These are phyloP conservation scores for Apophysomyces elegans DNA, from an alignment of 371 early-diverging fungal species.

Conservation along the genomic window DNA sequence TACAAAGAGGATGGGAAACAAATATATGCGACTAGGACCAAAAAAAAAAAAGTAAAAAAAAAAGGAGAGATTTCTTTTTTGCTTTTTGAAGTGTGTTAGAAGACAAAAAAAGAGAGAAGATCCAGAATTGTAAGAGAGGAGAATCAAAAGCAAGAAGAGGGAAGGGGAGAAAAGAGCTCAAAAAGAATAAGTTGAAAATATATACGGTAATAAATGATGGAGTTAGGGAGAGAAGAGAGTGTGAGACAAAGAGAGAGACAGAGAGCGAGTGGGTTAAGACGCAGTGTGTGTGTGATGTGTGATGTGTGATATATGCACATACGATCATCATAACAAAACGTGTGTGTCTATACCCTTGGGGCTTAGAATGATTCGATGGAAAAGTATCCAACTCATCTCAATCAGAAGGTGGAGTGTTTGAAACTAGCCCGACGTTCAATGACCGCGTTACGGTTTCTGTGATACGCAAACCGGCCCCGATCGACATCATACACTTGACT, in stretches of 20 bases:
- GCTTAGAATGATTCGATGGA: slow-evolving; percentile 7
- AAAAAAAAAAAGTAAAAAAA: not conserved
- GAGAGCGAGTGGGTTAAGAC: slow-evolving; percentile 2
- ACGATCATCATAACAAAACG: no score
- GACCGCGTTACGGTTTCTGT: slow-evolving; percentile 7
- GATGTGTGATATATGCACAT: no score
- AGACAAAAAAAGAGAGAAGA: slow-evolving; percentile 1
- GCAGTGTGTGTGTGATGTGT: no score
- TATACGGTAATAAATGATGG: not conserved
- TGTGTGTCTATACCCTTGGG: not conserved
- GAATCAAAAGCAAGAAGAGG: not conserved
- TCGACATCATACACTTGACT: slow-evolving; percentile 5
- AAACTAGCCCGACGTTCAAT: slow-evolving; percentile 1
- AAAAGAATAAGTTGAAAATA: not conserved
- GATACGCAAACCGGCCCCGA: slow-evolving; percentile 4
- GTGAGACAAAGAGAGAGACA: slow-evolving; percentile 3
- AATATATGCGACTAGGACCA: slow-evolving; percentile 5
- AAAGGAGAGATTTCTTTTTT: no score
- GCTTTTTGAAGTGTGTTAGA: not conserved
- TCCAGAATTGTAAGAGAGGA: not conserved
- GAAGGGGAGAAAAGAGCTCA: not conserved
- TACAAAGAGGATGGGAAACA: not conserved
- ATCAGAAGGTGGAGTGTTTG: slow-evolving; percentile 5
- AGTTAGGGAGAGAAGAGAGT: slow-evolving; percentile 9
- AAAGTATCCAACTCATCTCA: not conserved